Percentiles rank a stretch among this genome's conserved stretches.
Evolutionary conservation across 495 filamentous ascomycete species (phyloP).

Genomic region (Aspergillus affinis): DNA sequence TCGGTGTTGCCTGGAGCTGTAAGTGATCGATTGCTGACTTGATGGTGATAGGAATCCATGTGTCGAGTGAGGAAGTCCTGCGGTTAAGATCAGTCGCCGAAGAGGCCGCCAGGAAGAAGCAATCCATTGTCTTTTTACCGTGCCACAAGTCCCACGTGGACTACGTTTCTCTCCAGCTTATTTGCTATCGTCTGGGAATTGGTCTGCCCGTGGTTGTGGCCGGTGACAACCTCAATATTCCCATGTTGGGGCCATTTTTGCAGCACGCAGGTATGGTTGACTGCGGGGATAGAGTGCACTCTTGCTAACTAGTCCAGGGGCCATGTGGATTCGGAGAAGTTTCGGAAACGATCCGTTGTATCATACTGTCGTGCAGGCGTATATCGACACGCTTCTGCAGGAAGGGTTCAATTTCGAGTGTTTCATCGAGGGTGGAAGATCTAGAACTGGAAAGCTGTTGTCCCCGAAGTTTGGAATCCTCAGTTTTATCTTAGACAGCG

Average conservation of each 20-base stretch:
- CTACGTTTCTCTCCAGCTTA: slow-evolving; percentile 89
- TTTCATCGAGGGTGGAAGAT: slow-evolving; percentile 93
- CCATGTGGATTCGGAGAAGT: slow-evolving; percentile 92
- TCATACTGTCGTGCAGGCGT: slow-evolving; percentile 85
- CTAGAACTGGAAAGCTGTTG: slow-evolving; percentile 88
- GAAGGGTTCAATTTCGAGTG: slow-evolving; percentile 94
- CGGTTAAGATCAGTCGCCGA: slow-evolving; percentile 77
- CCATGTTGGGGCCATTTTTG: slow-evolving; percentile 81
- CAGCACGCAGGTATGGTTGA: slow-evolving; percentile 74
- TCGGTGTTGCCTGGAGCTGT: slow-evolving; percentile 17
- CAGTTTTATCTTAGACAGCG: slow-evolving; percentile 84
- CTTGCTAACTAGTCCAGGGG: slow-evolving; percentile 50
- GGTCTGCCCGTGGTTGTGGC: slow-evolving; percentile 90
- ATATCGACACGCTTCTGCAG: slow-evolving; percentile 89
- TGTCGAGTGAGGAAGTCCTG: slow-evolving; percentile 89
- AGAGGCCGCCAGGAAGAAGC: slow-evolving; percentile 78
- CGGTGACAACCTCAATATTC: slow-evolving; percentile 95
- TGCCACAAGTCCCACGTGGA: slow-evolving; percentile 95
- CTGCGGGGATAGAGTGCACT: neutral
- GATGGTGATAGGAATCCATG: slow-evolving; percentile 66
- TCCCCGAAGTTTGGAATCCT: slow-evolving; percentile 96
- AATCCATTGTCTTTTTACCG: slow-evolving; percentile 93
- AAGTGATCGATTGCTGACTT: slow-evolving; percentile 8
- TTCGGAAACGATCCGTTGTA: slow-evolving; percentile 94
- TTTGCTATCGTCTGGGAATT: slow-evolving; percentile 90